Evolutionary conservation across 768 basidiomycete genomes (phyloP).

Genomic region (Kwoniella shandongensis): DNA sequence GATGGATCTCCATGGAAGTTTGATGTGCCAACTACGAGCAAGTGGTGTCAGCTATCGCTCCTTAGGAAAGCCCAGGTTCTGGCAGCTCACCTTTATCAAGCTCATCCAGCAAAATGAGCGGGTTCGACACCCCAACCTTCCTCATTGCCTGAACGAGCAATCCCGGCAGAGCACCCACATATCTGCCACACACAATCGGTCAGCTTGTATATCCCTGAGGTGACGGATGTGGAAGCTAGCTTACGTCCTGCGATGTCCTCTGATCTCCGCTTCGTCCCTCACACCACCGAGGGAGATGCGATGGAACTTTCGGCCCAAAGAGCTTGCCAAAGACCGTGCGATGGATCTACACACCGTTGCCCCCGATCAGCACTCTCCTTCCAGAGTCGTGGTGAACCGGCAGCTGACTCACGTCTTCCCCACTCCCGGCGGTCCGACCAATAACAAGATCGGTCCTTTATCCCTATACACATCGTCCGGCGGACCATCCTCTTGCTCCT

Average conservation of each 20-base stretch:
- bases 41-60: not conserved
- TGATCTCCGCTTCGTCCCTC: slow-evolving; percentile 83
- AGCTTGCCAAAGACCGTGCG: slow-evolving; percentile 81
- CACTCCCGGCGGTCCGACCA: slow-evolving; percentile 81
- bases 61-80: not conserved
- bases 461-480: slow-evolving; percentile 54
- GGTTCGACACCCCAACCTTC: slow-evolving; percentile 76
- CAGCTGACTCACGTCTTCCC: slow-evolving; percentile 35
- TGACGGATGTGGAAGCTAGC: not conserved
- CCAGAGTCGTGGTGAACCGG: not conserved
- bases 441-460: slow-evolving; percentile 53
- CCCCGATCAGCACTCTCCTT: too few species aligned
- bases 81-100: slow-evolving; percentile 68
- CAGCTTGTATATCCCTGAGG: not conserved
- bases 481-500: slow-evolving; percentile 19
- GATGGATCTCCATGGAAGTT: slow-evolving; percentile 90
- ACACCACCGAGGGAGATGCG: slow-evolving; percentile 90
- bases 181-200: slow-evolving; percentile 50
- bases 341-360: slow-evolving; percentile 63
- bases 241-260: slow-evolving; percentile 71
- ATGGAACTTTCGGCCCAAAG: slow-evolving; percentile 81
- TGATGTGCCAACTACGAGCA: slow-evolving; percentile 52
- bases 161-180: slow-evolving; percentile 58
- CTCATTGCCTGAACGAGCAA: slow-evolving; percentile 78
- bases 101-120: slow-evolving; percentile 79